Evolutionary conservation across 2,329 filamentous ascomycete genomes (phyloP), one percentile per base, ranked within the genome.

Genomic region (Rutstroemia sp.): DNA sequence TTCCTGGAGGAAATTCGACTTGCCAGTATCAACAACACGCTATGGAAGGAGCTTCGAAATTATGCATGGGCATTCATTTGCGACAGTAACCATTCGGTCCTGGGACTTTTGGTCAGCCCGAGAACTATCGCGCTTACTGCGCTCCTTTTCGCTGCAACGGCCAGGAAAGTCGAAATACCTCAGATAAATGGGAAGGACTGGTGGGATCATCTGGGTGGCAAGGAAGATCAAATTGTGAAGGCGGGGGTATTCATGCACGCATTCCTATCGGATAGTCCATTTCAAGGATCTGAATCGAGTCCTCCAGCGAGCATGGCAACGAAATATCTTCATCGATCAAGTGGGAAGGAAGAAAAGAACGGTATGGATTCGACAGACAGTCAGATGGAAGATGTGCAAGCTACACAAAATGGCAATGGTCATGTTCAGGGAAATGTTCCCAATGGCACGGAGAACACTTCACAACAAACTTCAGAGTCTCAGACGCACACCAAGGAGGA

Each of bases 31-130:
- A 30, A 50, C 12, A 30, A 46, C 21, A 23, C 25, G 4, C 39
- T 44, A 16, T 50, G 48, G 5, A 92, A 92, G 72, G 76, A 80
- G 54, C 74, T 97, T 30, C 83, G 92, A 55, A 92, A 96, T 71
- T 84, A 88, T 0, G 88, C 90, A 1, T 97, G 94, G 91, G 87
- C 90, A 0, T 97, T 96, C 67, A 83, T 95, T 61, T 96, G 95
- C 69, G 94, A 99, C 72, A 88, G 87, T 19, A 88, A 85, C 62
- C 82, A 92, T 58, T 97, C 92, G 0, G 82, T 86, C 42, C 78
- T 97, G 49, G 95, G 92, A 58, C 79, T 99, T 3, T 78, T 95
- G 30, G 87, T 92, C 70, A 83, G 84, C 19, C 83, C 90, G 16
- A 82, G 84, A 42, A 89, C 90, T 40, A 88, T 97, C 53, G 91